Conservation (phyloP, 768 basidiomycete species). For the Kwoniella heveanensis region DNA sequence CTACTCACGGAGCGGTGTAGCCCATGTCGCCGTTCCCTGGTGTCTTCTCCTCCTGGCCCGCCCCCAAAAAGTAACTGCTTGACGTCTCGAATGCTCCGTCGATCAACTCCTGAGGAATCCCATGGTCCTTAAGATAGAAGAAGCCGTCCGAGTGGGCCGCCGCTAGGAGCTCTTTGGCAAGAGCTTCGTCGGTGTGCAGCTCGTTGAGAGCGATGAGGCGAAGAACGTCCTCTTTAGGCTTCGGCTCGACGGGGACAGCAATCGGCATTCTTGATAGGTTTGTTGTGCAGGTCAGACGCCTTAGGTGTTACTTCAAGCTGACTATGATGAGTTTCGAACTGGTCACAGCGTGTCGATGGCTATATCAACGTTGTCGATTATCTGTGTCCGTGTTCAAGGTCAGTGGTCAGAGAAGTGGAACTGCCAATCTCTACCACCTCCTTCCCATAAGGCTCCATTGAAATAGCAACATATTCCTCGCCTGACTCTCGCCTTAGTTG, state of each 20-base stretch:
- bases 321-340: too few relatives aligned
- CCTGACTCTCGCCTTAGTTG: neutral
- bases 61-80: constrained; percentile 29
- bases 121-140: constrained; percentile 37
- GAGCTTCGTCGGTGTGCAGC: constrained; percentile 21
- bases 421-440: too few relatives aligned
- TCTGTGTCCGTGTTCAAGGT: too few relatives aligned
- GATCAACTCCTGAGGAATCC: constrained; percentile 30
- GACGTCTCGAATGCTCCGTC: constrained; percentile 37
- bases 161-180: constrained; percentile 31
- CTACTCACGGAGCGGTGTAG: constrained; percentile 14
- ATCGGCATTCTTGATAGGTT: constrained; percentile 11
- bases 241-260: constrained; percentile 13
- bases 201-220: constrained; percentile 35
- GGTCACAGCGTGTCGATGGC: too few relatives aligned
- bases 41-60: too few relatives aligned
- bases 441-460: neutral
- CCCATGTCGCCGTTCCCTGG: constrained; percentile 10
- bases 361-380: too few relatives aligned
- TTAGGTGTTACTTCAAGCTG: too few relatives aligned
- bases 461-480: neutral
- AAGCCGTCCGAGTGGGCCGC: constrained; percentile 48
- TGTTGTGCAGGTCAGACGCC: too few relatives aligned
- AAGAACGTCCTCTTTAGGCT: constrained; percentile 1
- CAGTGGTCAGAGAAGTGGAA: too few relatives aligned